Percentiles rank a stretch among this genome's conserved stretches.
Conservation (phyloP, 768 basidiomycete genomes). For the Candolleomyces aberdarensis region DNA sequence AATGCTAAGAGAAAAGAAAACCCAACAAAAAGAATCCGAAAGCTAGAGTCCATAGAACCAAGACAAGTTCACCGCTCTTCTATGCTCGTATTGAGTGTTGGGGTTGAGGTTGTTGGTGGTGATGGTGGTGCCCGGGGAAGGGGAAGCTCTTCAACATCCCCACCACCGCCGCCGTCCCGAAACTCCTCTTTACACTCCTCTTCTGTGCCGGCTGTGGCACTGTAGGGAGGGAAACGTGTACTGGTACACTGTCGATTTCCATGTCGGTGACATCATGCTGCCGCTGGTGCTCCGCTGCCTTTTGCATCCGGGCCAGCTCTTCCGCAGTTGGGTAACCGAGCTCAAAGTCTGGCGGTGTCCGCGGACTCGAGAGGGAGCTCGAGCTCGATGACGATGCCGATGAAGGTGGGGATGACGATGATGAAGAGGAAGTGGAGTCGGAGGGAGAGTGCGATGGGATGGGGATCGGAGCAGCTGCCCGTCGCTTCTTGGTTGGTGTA, state of each 20-base stretch:
- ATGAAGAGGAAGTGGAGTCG: conserved; percentile 24
- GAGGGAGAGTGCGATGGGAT: conserved; percentile 34
- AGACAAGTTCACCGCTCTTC: no score
- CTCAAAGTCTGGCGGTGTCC: conserved; percentile 16
- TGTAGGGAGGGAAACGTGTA: conserved; percentile 1
- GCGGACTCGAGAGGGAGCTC: conserved; percentile 19
- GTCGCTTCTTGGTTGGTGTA: background rate
- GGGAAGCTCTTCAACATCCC: conserved; percentile 50
- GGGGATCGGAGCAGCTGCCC: conserved; percentile 21
- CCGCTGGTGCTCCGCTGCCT: background rate
- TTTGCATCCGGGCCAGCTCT: conserved; percentile 1
- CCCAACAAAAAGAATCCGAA: no score
- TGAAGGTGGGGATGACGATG: conserved; percentile 17
- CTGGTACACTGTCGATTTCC: conserved; percentile 5
- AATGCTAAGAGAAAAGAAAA: no score
- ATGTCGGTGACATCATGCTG: background rate
- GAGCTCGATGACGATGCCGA: conserved; percentile 13
- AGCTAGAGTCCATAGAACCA: no score
- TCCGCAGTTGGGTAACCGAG: conserved; percentile 9
- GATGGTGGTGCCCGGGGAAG: conserved; percentile 29
- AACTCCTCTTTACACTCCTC: conserved; percentile 12
- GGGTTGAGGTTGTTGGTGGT: conserved; percentile 10
- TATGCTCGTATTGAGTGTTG: background rate
- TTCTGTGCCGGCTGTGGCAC: background rate
- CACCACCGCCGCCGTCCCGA: conserved; percentile 32